phyloP scores from a whole-genome alignment of 148 eudicot genomes.

The Rhododendron molle region DNA sequence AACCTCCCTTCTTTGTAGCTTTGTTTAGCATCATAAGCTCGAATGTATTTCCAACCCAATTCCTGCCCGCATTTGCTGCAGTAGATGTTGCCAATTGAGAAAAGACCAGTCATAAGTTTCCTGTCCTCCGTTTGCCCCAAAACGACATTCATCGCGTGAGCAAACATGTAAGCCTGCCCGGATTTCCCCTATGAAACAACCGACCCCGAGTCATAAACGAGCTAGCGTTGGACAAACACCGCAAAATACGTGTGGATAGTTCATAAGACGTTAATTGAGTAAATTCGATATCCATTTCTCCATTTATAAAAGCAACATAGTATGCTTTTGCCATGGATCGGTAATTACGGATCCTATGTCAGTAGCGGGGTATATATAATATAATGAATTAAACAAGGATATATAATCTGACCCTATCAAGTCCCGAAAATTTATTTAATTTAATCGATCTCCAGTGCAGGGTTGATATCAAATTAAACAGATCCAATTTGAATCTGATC shows the following conservation, averaged over 20 bases:
- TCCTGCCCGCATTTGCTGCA: conserved; percentile 46
- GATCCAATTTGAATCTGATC: not conserved
- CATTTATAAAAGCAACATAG: too few relatives aligned
- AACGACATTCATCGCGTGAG: conserved; percentile 38
- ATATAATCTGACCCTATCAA: not conserved
- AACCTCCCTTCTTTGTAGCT: conserved; percentile 39
- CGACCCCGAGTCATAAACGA: not conserved
- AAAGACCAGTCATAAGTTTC: conserved; percentile 35
- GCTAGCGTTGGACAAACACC: too few relatives aligned
- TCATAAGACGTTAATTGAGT: not conserved
- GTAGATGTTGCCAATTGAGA: conserved; percentile 21
- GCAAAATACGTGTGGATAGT: not conserved
- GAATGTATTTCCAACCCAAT: conserved; percentile 53
- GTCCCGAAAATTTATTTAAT: not conserved
- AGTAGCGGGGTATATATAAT: too few relatives aligned
- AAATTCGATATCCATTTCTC: not conserved
- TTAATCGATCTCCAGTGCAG: not conserved
- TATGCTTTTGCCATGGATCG: too few relatives aligned
- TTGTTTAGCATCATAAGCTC: conserved; percentile 31
- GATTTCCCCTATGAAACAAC: conserved; percentile 29
- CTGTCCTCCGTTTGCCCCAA: conserved; percentile 32
- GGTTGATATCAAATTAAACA: not conserved
- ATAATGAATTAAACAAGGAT: not conserved
- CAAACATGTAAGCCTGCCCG: conserved; percentile 41
- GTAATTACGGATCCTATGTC: too few relatives aligned